phyloP scores from a whole-genome alignment of 176 grass and related monocot genomes.

The Musa troglodytarum region DNA sequence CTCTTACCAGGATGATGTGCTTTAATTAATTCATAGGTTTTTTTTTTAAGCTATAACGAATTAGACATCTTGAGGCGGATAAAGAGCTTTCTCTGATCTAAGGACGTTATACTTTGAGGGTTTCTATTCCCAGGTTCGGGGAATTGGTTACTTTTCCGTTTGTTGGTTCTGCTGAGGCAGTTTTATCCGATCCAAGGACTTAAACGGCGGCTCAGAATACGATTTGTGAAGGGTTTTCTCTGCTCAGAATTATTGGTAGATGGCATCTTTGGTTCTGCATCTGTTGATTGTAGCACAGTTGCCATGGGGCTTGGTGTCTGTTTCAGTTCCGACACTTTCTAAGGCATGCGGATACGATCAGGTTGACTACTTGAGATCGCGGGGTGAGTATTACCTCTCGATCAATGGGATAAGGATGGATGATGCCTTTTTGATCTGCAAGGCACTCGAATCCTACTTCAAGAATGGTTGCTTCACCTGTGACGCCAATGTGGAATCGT shows the following conservation, averaged over 20 bases:
- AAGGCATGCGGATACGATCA: slow-evolving; percentile 54
- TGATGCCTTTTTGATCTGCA: slow-evolving; percentile 47
- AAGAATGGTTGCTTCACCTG: slow-evolving; percentile 50
- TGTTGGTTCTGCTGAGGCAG: neutral
- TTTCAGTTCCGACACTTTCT: slow-evolving; percentile 20
- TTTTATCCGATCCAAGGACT: neutral
- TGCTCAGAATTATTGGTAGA: neutral
- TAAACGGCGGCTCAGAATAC: neutral
- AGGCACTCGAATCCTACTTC: slow-evolving; percentile 55
- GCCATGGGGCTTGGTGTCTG: slow-evolving; percentile 24
- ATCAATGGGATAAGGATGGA: slow-evolving; percentile 46
- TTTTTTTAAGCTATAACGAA: neutral
- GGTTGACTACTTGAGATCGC: slow-evolving; percentile 31
- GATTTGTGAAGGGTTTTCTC: neutral
- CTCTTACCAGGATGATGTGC: too few species aligned
- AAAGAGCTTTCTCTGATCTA: neutral
- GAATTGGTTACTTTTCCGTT: neutral
- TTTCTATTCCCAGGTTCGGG: neutral
- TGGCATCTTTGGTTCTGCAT: slow-evolving; percentile 20
- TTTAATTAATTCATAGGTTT: too few species aligned
- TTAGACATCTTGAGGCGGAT: neutral
- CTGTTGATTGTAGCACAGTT: slow-evolving; percentile 36
- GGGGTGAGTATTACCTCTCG: slow-evolving; percentile 34
- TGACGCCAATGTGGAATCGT: slow-evolving; percentile 22
- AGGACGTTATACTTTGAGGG: neutral